A percentile compares a stretch with the other conserved stretches of the same genome.
Evolutionary conservation across 176 grass and related monocot species (phyloP).

Genomic region (Tillandsia leiboldiana): DNA sequence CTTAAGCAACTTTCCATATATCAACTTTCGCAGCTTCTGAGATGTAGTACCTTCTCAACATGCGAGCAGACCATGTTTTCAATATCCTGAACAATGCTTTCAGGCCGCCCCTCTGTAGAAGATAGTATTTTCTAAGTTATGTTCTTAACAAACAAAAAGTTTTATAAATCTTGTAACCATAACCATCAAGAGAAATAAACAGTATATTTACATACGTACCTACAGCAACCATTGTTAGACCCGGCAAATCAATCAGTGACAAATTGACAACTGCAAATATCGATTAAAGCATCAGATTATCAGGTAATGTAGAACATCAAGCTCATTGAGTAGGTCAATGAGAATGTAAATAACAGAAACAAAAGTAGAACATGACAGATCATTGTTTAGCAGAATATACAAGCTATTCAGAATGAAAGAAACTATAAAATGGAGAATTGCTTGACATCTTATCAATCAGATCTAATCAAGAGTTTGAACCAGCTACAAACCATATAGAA

Average conservation of each 20-base stretch:
- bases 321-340: background rate
- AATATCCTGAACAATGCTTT: slow-evolving; percentile 81
- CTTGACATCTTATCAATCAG: background rate
- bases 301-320: background rate
- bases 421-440: background rate
- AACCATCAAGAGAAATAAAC: slow-evolving; percentile 5
- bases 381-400: background rate
- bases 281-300: slow-evolving; percentile 6
- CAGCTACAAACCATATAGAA: background rate
- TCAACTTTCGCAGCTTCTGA: slow-evolving; percentile 8
- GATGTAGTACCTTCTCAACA: slow-evolving; percentile 66
- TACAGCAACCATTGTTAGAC: slow-evolving; percentile 81
- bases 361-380: background rate
- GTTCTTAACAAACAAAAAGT: slow-evolving; percentile 5
- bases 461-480: background rate
- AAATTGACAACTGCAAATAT: slow-evolving; percentile 77
- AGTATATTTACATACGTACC: slow-evolving; percentile 28
- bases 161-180: slow-evolving; percentile 8
- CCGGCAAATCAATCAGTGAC: slow-evolving; percentile 87
- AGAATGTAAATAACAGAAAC: background rate
- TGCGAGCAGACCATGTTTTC: slow-evolving; percentile 73
- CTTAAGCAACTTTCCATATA: background rate
- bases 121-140: slow-evolving; percentile 15
- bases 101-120: slow-evolving; percentile 77
- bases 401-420: background rate